Evolutionary conservation across 345 rosid genomes (phyloP).

Genomic region (Eucalyptus globulus): DNA sequence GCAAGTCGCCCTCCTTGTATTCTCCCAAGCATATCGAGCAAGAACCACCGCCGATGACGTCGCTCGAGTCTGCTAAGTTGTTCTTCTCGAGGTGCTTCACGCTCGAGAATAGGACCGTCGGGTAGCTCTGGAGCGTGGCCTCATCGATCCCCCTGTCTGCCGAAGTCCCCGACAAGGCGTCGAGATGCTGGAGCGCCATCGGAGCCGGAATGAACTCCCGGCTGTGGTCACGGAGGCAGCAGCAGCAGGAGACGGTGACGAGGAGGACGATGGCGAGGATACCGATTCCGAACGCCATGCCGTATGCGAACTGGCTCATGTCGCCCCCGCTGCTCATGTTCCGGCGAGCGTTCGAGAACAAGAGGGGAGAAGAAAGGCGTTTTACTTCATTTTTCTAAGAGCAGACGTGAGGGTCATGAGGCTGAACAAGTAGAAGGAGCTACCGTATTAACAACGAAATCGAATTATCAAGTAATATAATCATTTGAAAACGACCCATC

Average conservation of each 20-base stretch:
- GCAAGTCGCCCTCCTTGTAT: background rate
- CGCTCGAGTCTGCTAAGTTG: background rate
- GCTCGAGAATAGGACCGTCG: background rate
- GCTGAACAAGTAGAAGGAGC: background rate
- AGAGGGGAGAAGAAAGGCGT: background rate
- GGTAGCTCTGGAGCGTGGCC: background rate
- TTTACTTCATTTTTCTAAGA: background rate
- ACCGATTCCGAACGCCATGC: background rate
- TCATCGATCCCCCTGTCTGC: background rate
- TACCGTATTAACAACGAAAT: background rate
- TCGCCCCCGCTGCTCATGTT: background rate
- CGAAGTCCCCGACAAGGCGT: background rate
- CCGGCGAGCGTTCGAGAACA: background rate
- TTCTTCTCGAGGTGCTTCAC: background rate
- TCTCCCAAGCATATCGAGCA: constrained; percentile 7
- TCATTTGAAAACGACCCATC: background rate
- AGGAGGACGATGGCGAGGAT: background rate
- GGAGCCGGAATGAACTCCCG: background rate
- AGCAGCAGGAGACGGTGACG: background rate
- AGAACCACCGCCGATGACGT: background rate
- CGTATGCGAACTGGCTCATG: background rate
- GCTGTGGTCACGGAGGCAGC: background rate
- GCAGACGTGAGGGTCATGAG: background rate
- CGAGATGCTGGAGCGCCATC: background rate
- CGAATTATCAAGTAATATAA: background rate